These are phyloP conservation scores for Penicillium paxilli DNA, from an alignment of 495 filamentous ascomycete genomes.

Conservation along the genomic window DNA sequence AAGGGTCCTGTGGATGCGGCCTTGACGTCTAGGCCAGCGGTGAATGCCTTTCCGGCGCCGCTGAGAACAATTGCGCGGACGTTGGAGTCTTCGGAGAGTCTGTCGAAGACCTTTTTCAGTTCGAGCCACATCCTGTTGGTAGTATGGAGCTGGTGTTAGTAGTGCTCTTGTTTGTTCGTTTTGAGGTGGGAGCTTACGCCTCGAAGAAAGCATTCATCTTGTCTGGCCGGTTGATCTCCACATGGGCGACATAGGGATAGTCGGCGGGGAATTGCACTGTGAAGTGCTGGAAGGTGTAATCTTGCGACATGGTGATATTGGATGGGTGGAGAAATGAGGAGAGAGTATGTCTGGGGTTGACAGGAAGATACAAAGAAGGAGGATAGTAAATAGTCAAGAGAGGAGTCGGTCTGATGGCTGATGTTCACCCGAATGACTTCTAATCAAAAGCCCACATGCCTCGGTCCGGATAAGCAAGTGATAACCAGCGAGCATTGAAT, in stretches of 20 bases:
- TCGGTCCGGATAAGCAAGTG: slow-evolving; percentile 12
- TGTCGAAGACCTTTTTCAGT: slow-evolving; percentile 67
- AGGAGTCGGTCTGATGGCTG: neutral
- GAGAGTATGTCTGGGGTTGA: too few relatives aligned
- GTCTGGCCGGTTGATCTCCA: slow-evolving; percentile 86
- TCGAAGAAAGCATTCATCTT: slow-evolving; percentile 92
- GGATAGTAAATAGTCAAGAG: neutral
- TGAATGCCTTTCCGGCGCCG: slow-evolving; percentile 84
- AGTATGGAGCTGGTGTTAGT: neutral
- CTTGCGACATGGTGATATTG: slow-evolving; percentile 20
- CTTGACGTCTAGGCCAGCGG: slow-evolving; percentile 76
- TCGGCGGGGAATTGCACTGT: slow-evolving; percentile 67
- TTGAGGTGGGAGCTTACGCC: slow-evolving; percentile 41
- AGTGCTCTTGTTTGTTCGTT: neutral
- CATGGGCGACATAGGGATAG: slow-evolving; percentile 73
- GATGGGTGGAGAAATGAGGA: neutral
- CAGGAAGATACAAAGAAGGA: neutral
- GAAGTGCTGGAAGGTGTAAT: slow-evolving; percentile 67
- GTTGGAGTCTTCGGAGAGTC: slow-evolving; percentile 68
- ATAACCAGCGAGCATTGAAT: neutral
- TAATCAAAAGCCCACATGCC: slow-evolving; percentile 9
- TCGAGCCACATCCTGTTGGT: slow-evolving; percentile 80
- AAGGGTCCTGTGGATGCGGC: slow-evolving; percentile 47
- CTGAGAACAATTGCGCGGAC: slow-evolving; percentile 81
- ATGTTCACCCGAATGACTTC: neutral